phyloP scores from a whole-genome alignment of 2,329 filamentous ascomycete genomes.

The Diaporthe australafricana region DNA sequence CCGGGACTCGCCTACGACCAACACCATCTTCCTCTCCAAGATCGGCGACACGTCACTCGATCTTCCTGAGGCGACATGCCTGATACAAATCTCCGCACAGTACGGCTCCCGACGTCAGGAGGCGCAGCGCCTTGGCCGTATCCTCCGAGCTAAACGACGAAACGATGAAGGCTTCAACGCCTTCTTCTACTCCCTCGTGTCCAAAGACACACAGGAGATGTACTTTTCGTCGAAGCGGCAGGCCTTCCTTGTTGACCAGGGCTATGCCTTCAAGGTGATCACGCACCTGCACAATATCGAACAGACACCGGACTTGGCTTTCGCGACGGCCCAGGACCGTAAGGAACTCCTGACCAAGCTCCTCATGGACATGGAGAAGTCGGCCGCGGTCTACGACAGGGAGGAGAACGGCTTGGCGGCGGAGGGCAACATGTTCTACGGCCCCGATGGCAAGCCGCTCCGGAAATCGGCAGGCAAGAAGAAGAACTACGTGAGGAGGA shows the following conservation, averaged over 20 bases:
- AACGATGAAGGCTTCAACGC: conserved; percentile 99
- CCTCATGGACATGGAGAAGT: conserved; percentile 82
- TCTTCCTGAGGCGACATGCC: conserved; percentile 92
- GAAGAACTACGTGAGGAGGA: conserved; percentile 76
- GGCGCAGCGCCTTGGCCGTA: conserved; percentile 91
- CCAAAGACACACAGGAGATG: conserved; percentile 98
- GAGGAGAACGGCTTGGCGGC: conserved; percentile 44
- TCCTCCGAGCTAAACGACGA: conserved; percentile 91
- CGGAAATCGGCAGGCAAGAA: conserved; percentile 44
- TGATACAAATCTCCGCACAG: conserved; percentile 97
- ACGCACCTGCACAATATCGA: conserved; percentile 94
- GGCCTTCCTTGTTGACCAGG: conserved; percentile 96
- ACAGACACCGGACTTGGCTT: conserved; percentile 82
- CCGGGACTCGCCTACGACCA: conserved; percentile 89
- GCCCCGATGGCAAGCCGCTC: conserved; percentile 40
- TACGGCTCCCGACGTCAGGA: conserved; percentile 98
- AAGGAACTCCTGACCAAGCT: conserved; percentile 91
- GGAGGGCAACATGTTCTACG: conserved; percentile 55
- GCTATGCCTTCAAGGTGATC: conserved; percentile 99
- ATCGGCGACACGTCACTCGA: conserved; percentile 99
- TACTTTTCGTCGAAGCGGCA: conserved; percentile 96
- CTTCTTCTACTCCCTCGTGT: conserved; percentile 98
- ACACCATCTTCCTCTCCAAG: conserved; percentile 95
- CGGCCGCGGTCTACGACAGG: conserved; percentile 42
- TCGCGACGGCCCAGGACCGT: conserved; percentile 81